A percentile compares a stretch with the other conserved stretches of the same genome.
These are phyloP conservation scores for Aspergillus heteromorphus DNA, from an alignment of 495 filamentous ascomycete genomes.

Conservation along the genomic window DNA sequence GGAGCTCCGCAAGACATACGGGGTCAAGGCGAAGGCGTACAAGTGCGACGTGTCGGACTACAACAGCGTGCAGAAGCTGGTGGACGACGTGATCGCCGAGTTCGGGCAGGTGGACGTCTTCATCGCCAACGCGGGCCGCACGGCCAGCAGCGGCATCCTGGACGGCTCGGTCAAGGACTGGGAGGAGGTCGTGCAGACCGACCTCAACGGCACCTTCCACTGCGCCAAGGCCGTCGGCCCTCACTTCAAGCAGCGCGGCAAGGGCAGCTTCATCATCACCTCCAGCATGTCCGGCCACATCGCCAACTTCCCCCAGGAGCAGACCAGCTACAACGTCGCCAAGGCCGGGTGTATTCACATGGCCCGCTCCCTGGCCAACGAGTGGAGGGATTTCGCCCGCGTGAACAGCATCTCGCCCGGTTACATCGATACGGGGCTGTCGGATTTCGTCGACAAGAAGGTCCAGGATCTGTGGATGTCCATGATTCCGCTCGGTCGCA, in stretches of 20 bases:
- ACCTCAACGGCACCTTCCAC: slow-evolving; percentile 61
- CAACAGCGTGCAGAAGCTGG: slow-evolving; percentile 45
- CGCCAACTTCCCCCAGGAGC: slow-evolving; percentile 73
- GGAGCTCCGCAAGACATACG: slow-evolving; percentile 53
- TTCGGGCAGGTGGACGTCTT: slow-evolving; percentile 64
- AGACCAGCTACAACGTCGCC: slow-evolving; percentile 75
- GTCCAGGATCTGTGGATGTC: slow-evolving; percentile 63
- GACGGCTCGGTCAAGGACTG: slow-evolving; percentile 61
- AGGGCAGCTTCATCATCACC: slow-evolving; percentile 59
- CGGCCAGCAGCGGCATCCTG: slow-evolving; percentile 56
- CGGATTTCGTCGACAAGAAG: slow-evolving; percentile 67
- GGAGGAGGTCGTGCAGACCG: slow-evolving; percentile 62
- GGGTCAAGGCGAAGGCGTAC: slow-evolving; percentile 64
- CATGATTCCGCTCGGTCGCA: slow-evolving; percentile 73
- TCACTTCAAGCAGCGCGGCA: slow-evolving; percentile 58
- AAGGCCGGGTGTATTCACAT: slow-evolving; percentile 59
- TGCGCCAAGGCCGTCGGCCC: slow-evolving; percentile 62
- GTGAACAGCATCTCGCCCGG: slow-evolving; percentile 71
- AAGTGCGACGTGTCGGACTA: slow-evolving; percentile 51
- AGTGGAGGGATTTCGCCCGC: slow-evolving; percentile 73
- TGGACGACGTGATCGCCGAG: slow-evolving; percentile 51
- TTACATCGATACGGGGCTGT: slow-evolving; percentile 75
- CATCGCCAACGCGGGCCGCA: slow-evolving; percentile 64
- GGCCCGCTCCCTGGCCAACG: slow-evolving; percentile 60
- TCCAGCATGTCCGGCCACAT: slow-evolving; percentile 67